Conservation (phyloP, 768 basidiomycete genomes). For the Boletus edulis region DNA sequence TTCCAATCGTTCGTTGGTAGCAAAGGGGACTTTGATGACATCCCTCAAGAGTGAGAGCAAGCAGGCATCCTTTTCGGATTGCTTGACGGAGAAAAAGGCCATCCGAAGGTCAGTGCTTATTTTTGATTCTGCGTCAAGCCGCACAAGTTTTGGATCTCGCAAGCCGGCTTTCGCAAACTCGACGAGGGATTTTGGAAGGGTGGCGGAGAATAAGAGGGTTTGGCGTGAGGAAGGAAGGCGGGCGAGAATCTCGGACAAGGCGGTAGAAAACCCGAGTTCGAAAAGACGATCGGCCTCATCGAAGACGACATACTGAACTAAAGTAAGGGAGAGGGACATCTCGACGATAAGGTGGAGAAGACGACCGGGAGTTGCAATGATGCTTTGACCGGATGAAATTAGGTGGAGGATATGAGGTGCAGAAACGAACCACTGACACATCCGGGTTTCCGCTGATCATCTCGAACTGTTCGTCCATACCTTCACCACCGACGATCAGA, state of each 20-base stretch:
- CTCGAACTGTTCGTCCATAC: constrained; percentile 94
- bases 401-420: constrained; percentile 5
- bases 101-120: constrained; percentile 91
- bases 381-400: constrained; percentile 44
- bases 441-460: constrained; percentile 94
- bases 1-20: constrained; percentile 27
- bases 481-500: constrained; percentile 93
- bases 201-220: constrained; percentile 94
- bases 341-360: constrained; percentile 95
- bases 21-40: constrained; percentile 78
- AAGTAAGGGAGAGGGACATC: constrained; percentile 90
- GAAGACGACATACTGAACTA: constrained; percentile 88
- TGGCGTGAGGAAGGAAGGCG: constrained; percentile 86
- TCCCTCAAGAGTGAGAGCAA: constrained; percentile 82
- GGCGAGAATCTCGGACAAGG: constrained; percentile 87
- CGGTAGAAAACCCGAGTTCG: constrained; percentile 95
- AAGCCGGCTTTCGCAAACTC: constrained; percentile 99
- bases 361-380: constrained; percentile 97
- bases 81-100: constrained; percentile 92
- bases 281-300: constrained; percentile 99
- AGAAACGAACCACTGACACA: constrained; percentile 57
- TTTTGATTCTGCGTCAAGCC: constrained; percentile 95
- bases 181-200: constrained; percentile 91
- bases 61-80: constrained; percentile 92
- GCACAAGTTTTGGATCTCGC: constrained; percentile 88